phyloP scores from a whole-genome alignment of 495 filamentous ascomycete species.

The Xylaria intraflava region DNA sequence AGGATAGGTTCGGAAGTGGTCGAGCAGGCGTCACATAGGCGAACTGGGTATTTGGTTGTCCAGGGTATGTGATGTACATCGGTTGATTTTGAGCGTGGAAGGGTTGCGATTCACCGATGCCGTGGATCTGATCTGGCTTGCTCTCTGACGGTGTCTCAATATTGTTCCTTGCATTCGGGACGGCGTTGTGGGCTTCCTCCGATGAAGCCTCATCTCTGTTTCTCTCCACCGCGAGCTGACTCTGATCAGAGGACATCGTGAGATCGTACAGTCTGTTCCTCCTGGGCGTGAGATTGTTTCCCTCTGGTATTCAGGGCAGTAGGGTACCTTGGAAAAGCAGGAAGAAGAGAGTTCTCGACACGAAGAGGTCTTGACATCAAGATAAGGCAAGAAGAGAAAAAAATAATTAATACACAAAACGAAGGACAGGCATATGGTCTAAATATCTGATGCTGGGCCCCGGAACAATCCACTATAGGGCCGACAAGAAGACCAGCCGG shows the following conservation, averaged over 20 bases:
- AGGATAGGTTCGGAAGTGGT: constrained; percentile 14
- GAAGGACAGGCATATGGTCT: too few relatives aligned
- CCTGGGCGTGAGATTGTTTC: too few relatives aligned
- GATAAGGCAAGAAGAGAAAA: too few relatives aligned
- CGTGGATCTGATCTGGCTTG: background rate
- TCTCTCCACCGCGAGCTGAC: background rate
- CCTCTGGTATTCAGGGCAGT: too few relatives aligned
- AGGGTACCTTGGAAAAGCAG: too few relatives aligned
- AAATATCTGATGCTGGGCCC: too few relatives aligned
- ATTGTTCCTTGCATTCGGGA: background rate
- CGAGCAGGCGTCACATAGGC: constrained; percentile 13
- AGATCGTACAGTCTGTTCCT: background rate
- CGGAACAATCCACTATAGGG: too few relatives aligned
- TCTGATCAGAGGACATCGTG: background rate
- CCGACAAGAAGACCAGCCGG: too few relatives aligned
- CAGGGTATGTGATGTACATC: constrained; percentile 13
- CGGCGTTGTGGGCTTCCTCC: background rate
- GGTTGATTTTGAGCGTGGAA: constrained; percentile 9
- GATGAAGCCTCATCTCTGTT: background rate
- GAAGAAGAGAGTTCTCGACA: too few relatives aligned
- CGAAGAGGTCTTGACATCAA: too few relatives aligned
- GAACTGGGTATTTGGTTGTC: constrained; percentile 14
- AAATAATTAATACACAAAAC: too few relatives aligned
- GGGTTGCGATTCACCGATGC: background rate
- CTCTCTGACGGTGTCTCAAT: background rate